These are phyloP conservation scores for Penicillium sp. DNA, from an alignment of 2,329 filamentous ascomycete species.

Conservation along the genomic window DNA sequence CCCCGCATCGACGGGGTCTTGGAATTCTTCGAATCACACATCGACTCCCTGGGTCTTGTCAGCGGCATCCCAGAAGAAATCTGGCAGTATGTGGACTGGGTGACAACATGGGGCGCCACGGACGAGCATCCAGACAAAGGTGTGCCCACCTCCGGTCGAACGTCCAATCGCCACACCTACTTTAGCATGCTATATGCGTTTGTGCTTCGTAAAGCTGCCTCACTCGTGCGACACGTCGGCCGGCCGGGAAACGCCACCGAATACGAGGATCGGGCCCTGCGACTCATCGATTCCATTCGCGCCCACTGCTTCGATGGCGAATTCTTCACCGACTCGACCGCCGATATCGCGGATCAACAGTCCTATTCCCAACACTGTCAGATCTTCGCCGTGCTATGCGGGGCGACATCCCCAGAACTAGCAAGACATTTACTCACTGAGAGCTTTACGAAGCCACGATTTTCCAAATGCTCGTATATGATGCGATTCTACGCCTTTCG, in stretches of 20 bases:
- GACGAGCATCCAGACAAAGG: conserved; percentile 33
- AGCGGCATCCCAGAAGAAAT: conserved; percentile 20
- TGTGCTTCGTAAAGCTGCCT: conserved; percentile 29
- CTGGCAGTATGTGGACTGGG: conserved; percentile 35
- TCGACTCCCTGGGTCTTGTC: conserved; percentile 18
- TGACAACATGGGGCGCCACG: conserved; percentile 26
- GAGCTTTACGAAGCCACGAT: conserved; percentile 22
- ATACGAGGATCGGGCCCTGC: conserved; percentile 19
- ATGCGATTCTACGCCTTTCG: conserved; percentile 41
- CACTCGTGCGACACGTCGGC: conserved; percentile 28
- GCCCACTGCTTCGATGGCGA: conserved; percentile 26
- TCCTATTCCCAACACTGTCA: conserved; percentile 28
- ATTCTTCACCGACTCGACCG: conserved; percentile 31
- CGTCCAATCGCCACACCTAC: conserved; percentile 37
- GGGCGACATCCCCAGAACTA: conserved; percentile 13
- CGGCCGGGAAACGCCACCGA: conserved; percentile 28
- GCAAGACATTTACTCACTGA: conserved; percentile 21
- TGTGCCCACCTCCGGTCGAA: conserved; percentile 34
- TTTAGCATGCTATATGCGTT: conserved; percentile 39
- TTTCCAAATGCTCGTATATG: conserved; percentile 34
- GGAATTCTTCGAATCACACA: conserved; percentile 19
- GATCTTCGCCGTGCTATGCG: conserved; percentile 26
- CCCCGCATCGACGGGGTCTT: conserved; percentile 22
- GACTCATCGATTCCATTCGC: conserved; percentile 18
- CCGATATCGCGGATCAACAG: conserved; percentile 19